Evolutionary conservation across 1,139 yeast genomes (phyloP).

Genomic region (Geotrichum fermentans): DNA sequence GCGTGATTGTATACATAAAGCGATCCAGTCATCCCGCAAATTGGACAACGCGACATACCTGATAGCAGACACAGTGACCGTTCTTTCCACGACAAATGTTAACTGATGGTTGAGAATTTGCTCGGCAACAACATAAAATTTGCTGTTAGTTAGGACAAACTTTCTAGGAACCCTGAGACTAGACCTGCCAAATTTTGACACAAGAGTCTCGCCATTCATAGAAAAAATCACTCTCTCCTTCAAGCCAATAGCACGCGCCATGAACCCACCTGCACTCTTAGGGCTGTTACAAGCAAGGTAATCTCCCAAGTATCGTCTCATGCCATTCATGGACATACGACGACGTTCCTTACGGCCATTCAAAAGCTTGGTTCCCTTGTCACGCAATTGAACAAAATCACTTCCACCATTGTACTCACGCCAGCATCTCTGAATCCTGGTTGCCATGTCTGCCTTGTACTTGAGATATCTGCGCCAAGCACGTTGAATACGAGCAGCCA

Average conservation of each 20-base stretch:
- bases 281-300: constrained; percentile 78
- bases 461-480: constrained; percentile 88
- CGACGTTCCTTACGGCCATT: constrained; percentile 85
- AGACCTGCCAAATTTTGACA: constrained; percentile 88
- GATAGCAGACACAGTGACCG: constrained; percentile 58
- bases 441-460: constrained; percentile 76
- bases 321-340: constrained; percentile 78
- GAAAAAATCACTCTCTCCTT: constrained; percentile 73
- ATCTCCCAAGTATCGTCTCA: constrained; percentile 91
- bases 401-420: constrained; percentile 62
- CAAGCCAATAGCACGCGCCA: constrained; percentile 57
- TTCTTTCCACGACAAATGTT: constrained; percentile 59
- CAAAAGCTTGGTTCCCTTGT: constrained; percentile 66
- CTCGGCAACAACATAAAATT: constrained; percentile 68
- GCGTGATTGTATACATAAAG: constrained; percentile 50
- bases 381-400: constrained; percentile 68
- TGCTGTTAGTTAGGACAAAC: constrained; percentile 59
- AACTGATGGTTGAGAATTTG: constrained; percentile 68
- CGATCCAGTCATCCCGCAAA: constrained; percentile 91
- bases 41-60: constrained; percentile 64
- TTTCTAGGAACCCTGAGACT: constrained; percentile 73
- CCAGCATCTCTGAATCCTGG: constrained; percentile 75
- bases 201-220: constrained; percentile 70
- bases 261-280: constrained; percentile 66
- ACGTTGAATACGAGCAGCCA: constrained; percentile 96